Evolutionary conservation across 2,329 filamentous ascomycete genomes (phyloP), one percentile per base, ranked within the genome.

Genomic region (Diaporthe caulivora): DNA sequence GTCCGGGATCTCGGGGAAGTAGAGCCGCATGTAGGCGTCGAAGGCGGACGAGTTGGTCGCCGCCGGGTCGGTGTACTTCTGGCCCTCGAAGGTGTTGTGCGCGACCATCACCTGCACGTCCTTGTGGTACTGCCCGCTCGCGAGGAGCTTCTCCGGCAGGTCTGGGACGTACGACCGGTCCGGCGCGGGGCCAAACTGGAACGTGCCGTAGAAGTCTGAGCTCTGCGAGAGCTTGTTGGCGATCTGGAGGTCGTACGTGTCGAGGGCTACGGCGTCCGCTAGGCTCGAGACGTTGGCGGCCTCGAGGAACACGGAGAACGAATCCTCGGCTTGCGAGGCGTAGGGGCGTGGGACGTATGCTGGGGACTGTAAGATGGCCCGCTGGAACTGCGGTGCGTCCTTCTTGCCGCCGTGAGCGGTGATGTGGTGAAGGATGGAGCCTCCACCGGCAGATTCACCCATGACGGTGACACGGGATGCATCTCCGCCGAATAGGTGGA

Each of bases 401-500:
- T 74, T 17, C 15, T 49, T 21, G 21, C 72, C 72, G 2, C 72
- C 72, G 29, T 57, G 24, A 0, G 72, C 68, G 15, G 72, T 72
- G 42, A 74, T 53, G 26, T 74, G 72, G 60, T 74, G 72, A 7
- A 74, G 24, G n/a, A 74, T 74, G 2, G 65, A 73, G 0, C 72
- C 72, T 3, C 37, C 86, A 17, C 86, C 86, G 3, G 85, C 85
- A 3, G 83, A 86, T 75, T 86, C 83, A 17, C 86, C 87, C 79
- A 84, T 84, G 17, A 85, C 81, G 1, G 84, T 86, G 21, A 88
- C 85, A 2, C 81, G 77, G 1, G 77, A 78, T 24, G 81, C 78
- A 74, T 87, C 83, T 18, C 87, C 87, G 31, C 85, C 86, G 44
- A 88, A 82, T 0, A 83, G 78, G 18, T 78, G 75, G 54, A 87